Conservation (phyloP, 2,329 filamentous ascomycete species). For the Venturia effusa region DNA sequence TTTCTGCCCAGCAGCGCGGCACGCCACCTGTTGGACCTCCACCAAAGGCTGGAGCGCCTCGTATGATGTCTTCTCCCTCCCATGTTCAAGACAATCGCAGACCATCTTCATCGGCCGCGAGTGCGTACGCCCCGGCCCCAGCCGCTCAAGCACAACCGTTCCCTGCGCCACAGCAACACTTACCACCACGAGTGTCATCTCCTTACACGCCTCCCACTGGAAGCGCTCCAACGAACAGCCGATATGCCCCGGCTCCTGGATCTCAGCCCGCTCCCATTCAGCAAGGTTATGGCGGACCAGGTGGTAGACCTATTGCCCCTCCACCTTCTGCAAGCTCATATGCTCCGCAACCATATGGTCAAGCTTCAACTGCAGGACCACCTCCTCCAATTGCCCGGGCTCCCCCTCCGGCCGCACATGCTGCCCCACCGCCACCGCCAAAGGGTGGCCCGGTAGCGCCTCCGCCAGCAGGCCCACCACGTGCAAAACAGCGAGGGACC, state of each 20-base stretch:
- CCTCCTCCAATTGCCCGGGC: neutral
- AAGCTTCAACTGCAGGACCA: constrained; percentile 28
- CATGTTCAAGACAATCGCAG: constrained; percentile 19
- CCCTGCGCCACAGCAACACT: constrained; percentile 25
- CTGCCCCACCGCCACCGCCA: constrained; percentile 28
- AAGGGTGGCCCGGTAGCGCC: constrained; percentile 37
- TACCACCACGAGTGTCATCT: constrained; percentile 64
- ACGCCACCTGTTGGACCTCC: constrained; percentile 70
- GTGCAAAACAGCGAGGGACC: constrained; percentile 22
- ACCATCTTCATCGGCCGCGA: constrained; percentile 46
- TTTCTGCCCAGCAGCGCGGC: constrained; percentile 46
- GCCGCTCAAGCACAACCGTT: constrained; percentile 26
- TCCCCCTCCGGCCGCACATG: constrained; percentile 29
- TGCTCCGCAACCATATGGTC: constrained; percentile 31
- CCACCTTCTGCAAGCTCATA: constrained; percentile 9
- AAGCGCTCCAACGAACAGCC: constrained; percentile 56
- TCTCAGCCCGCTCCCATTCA: constrained; percentile 30
- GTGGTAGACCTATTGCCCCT: constrained; percentile 5
- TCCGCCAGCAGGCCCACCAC: constrained; percentile 33
- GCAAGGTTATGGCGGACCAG: constrained; percentile 3
- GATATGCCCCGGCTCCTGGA: constrained; percentile 61
- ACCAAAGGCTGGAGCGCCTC: constrained; percentile 62
- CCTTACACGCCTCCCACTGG: constrained; percentile 70
- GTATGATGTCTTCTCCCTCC: constrained; percentile 61
- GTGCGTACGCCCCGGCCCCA: constrained; percentile 54